Percentiles rank a stretch among this genome's conserved stretches.
Conservation (phyloP, 192 early-diverging fungal genomes). For the Backusella tarrabulga region DNA sequence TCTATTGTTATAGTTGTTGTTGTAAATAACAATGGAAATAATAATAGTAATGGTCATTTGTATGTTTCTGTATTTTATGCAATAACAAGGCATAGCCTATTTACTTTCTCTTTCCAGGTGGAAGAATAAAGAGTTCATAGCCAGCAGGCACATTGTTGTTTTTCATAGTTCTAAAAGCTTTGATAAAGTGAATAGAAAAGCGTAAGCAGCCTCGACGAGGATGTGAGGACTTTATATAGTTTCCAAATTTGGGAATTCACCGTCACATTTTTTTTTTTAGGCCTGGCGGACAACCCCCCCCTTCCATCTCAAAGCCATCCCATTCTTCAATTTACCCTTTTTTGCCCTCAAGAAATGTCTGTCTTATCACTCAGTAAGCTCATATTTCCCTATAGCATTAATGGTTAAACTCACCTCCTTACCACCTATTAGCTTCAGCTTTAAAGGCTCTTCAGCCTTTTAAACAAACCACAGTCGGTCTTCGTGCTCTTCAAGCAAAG, state of each 20-base stretch:
- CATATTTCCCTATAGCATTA: background rate
- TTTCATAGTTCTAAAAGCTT: background rate
- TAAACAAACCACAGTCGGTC: background rate
- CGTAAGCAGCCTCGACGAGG: background rate
- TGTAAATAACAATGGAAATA: background rate
- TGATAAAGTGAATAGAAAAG: background rate
- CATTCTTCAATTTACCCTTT: background rate
- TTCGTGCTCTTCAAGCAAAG: conserved; percentile 11
- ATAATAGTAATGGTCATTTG: too few relatives aligned
- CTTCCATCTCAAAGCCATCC: background rate
- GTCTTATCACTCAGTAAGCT: conserved; percentile 13
- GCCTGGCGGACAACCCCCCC: background rate
- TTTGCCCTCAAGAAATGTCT: background rate
- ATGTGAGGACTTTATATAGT: background rate
- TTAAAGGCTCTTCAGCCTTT: conserved; percentile 27
- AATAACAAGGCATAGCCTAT: background rate
- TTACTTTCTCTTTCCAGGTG: background rate
- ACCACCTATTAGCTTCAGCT: conserved; percentile 7
- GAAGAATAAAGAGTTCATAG: background rate
- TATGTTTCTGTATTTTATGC: too few relatives aligned
- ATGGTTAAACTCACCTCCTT: background rate
- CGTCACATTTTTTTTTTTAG: background rate
- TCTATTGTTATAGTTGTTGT: background rate
- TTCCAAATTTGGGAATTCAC: background rate
- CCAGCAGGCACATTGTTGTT: background rate